Conservation (phyloP, 2,329 filamentous ascomycete species). For the Aspergillus texensis region DNA sequence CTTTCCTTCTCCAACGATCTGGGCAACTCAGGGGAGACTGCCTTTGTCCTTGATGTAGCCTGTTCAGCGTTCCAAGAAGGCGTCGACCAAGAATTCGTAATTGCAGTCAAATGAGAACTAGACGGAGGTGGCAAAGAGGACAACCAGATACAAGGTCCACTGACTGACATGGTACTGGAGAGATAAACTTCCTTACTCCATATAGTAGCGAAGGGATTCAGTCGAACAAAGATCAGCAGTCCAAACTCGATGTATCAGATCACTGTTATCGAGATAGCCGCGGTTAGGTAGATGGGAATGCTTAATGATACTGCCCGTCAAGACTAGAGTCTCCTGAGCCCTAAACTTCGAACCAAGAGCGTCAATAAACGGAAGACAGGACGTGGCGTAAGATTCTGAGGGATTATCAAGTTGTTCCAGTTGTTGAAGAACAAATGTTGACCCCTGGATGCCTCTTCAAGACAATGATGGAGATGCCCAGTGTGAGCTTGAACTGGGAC, state of each 20-base stretch:
- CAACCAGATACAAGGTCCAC: slow-evolving; percentile 40
- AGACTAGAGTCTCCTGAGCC: not conserved
- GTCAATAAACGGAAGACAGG: not conserved
- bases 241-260: not conserved
- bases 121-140: slow-evolving; percentile 35
- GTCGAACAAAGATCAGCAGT: not conserved
- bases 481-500: slow-evolving; percentile 20
- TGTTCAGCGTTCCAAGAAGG: slow-evolving; percentile 30
- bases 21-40: slow-evolving; percentile 23
- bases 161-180: slow-evolving; percentile 38
- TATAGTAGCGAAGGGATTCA: slow-evolving; percentile 7
- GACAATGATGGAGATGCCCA: slow-evolving; percentile 19
- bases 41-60: slow-evolving; percentile 24
- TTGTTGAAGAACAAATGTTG: not conserved
- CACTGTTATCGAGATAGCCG: not conserved
- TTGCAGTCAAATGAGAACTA: slow-evolving; percentile 33
- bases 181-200: slow-evolving; percentile 15
- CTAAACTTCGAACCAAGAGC: not conserved
- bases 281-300: not conserved
- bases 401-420: not conserved
- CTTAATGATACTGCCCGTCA: not conserved
- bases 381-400: too few relatives aligned
- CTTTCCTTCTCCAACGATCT: slow-evolving; percentile 26
- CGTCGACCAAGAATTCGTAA: slow-evolving; percentile 31
- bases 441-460: slow-evolving; percentile 14